Evolutionary conservation across 257 asterid genomes (phyloP), one percentile per base, ranked within the genome.

Genomic region (Solanum neorickii): DNA sequence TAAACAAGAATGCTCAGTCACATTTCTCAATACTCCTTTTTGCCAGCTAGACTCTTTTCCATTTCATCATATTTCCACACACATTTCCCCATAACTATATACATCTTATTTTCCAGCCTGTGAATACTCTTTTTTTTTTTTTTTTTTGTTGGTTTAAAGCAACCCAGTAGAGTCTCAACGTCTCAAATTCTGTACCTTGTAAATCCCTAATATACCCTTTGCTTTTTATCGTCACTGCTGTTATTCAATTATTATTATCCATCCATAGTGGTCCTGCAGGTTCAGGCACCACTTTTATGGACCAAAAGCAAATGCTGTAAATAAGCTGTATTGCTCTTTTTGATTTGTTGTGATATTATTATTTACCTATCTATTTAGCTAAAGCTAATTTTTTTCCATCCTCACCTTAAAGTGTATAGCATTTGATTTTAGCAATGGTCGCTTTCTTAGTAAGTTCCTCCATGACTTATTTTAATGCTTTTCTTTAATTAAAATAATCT

Each of bases 51-150:
- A 62, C 44, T 27, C n/a, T 18, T 52, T 52, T 52, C 62, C 62
- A 52, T 52, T 52, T 52, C 62, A 66, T 89, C 88, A 86, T 56
- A 88, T 87, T 70, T 56, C 86, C 73, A 33, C 70, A 77, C 89
- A 73, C 89, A 87, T 14, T 14, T 86, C 90, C 88, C 91, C 12
- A 87, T 88, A 87, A 75, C n/a, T 23, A 9, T 23, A 9, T 23
- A 5, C 35, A 47, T 76, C 87, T 65, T 25, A 10, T 25, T 18
- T 2, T 87, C 91, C 91, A 90, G 92, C 89, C 92, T 90, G 92
- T 90, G 41, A 44, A 56, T 12, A 21, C 11, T 78, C 1, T 14
- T 78, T 13, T 14, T 2, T 29, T 15, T 25, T 78, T 1, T 7
- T 78, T 7, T 14, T 1, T 29, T 27, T 44, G 31, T 78, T 16